A percentile compares a stretch with the other conserved stretches of the same genome.
phyloP scores from a whole-genome alignment of 2,329 filamentous ascomycete species.

The Paramyrothecium sp. region DNA sequence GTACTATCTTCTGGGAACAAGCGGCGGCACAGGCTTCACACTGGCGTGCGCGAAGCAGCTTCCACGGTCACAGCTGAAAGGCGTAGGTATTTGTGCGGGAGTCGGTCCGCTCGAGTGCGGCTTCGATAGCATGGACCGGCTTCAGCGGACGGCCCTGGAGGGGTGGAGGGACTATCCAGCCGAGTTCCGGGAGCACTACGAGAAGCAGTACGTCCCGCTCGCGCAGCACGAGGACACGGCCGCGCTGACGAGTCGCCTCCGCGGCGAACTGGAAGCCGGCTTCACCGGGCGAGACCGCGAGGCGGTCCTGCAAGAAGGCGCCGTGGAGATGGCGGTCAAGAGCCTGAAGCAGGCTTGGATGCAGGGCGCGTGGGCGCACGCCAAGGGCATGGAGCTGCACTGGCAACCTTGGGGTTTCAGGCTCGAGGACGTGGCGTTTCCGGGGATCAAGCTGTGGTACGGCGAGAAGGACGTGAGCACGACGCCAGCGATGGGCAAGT shows the following conservation, averaged over 20 bases:
- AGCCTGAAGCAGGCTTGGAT: background rate
- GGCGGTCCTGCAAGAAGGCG: background rate
- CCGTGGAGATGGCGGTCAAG: background rate
- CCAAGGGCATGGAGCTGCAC: background rate
- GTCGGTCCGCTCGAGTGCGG: conserved; percentile 1
- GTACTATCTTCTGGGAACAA: conserved; percentile 3
- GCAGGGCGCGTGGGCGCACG: background rate
- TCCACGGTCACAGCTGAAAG: conserved; percentile 1
- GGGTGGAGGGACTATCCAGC: background rate
- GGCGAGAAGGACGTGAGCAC: conserved; percentile 4
- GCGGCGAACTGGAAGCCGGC: background rate
- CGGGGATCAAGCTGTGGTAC: conserved; percentile 5
- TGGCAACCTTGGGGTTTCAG: conserved; percentile 2
- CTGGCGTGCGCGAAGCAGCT: conserved; percentile 6
- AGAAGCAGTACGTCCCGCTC: background rate
- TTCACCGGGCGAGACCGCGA: background rate
- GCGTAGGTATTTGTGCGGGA: conserved; percentile 4
- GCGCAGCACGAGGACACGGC: background rate
- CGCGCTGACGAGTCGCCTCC: background rate
- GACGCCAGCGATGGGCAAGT: background rate
- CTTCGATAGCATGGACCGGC: background rate
- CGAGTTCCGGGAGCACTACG: background rate
- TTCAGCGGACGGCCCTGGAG: background rate
- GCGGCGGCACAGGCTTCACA: conserved; percentile 4
- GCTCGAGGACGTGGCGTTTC: conserved; percentile 3